A percentile compares a stretch with the other conserved stretches of the same genome.
Evolutionary conservation across 805 yeast species (phyloP).

Genomic region (Lachancea dasiensis): DNA sequence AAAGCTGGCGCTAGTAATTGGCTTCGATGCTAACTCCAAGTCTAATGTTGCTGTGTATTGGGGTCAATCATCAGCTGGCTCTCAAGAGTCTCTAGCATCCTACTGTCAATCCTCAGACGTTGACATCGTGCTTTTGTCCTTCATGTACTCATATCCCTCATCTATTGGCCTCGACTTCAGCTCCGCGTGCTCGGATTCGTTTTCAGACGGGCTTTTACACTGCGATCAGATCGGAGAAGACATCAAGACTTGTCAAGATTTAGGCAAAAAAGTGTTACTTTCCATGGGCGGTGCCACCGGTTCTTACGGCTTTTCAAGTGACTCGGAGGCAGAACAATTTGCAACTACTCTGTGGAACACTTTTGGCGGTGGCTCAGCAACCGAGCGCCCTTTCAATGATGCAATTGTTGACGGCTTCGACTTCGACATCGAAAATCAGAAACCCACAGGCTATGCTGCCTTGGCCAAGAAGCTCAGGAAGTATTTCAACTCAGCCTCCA

Average conservation of each 20-base stretch:
- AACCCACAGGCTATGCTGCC: constrained; percentile 60
- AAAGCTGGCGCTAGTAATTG: constrained; percentile 8
- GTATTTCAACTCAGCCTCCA: constrained; percentile 47
- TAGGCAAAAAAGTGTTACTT: constrained; percentile 72
- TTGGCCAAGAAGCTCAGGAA: constrained; percentile 50
- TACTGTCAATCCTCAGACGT: constrained; percentile 68
- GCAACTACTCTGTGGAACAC: constrained; percentile 58
- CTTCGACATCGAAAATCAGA: constrained; percentile 73
- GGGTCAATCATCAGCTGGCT: constrained; percentile 82
- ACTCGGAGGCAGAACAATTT: constrained; percentile 63
- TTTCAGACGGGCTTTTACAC: constrained; percentile 37
- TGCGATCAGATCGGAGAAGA: constrained; percentile 58
- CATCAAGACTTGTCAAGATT: constrained; percentile 65
- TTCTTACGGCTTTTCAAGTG: constrained; percentile 80
- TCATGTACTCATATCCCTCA: constrained; percentile 57
- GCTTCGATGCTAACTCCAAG: constrained; percentile 37
- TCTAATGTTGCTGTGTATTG: constrained; percentile 74
- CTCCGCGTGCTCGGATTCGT: constrained; percentile 38
- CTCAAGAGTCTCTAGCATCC: constrained; percentile 38
- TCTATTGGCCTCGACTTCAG: constrained; percentile 51
- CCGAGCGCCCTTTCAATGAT: constrained; percentile 64
- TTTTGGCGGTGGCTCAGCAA: constrained; percentile 54
- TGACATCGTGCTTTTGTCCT: constrained; percentile 67
- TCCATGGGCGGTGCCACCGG: constrained; percentile 75
- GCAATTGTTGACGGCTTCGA: constrained; percentile 88